phyloP scores from a whole-genome alignment of 805 yeast species.

The Saccharomycopsis sp. region DNA sequence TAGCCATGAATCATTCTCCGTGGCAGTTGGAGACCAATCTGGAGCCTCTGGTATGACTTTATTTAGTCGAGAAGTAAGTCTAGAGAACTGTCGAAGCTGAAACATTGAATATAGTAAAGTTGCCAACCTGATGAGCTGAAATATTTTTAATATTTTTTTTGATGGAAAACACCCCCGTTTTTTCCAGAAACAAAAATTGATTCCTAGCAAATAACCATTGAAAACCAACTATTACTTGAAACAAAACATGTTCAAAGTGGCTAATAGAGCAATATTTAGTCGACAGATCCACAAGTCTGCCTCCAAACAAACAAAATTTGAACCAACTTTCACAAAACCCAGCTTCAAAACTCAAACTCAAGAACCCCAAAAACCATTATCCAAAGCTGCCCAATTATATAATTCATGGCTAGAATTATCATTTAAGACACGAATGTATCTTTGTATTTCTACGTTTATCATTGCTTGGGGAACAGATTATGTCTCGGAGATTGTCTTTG shows the following conservation, averaged over 20 bases:
- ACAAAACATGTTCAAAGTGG: too few species aligned
- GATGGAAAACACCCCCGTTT: too few species aligned
- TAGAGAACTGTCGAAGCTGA: too few species aligned
- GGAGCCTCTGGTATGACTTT: too few species aligned
- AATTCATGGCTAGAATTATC: constrained; percentile 21
- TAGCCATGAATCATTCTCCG: constrained; percentile 35
- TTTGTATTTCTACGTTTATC: constrained; percentile 23
- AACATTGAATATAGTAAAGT: too few species aligned
- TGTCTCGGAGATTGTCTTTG: constrained; percentile 17
- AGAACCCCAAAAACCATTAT: not conserved
- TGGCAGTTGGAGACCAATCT: constrained; percentile 27
- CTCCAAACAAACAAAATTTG: not conserved
- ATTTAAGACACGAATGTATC: constrained; percentile 20
- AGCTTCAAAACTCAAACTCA: not conserved
- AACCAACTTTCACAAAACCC: not conserved
- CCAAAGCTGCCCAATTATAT: not conserved
- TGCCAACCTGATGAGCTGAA: too few species aligned
- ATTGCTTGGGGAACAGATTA: constrained; percentile 22
- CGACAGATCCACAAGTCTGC: not conserved
- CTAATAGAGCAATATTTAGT: not conserved
- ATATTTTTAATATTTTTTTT: too few species aligned
- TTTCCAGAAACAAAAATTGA: too few species aligned
- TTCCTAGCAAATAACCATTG: too few species aligned
- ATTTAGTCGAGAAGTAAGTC: too few species aligned
- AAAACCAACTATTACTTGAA: too few species aligned